Conservation (phyloP, 345 rosid genomes). For the Toxicodendron radicans region DNA sequence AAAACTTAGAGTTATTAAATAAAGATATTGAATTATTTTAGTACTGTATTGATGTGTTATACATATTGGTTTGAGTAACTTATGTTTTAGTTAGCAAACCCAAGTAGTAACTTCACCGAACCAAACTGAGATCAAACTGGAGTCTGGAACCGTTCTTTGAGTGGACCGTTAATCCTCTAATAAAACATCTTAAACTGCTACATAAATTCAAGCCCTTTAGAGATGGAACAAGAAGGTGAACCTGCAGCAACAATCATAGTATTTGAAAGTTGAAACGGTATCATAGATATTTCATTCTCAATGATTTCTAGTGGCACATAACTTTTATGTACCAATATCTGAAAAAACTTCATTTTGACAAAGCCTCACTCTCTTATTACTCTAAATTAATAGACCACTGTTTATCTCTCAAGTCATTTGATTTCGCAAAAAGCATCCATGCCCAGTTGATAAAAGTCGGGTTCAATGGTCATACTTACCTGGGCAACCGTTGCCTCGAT, state of each 20-base stretch:
- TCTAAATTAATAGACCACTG: constrained; percentile 47
- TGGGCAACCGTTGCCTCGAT: constrained; percentile 71
- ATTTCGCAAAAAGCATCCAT: constrained; percentile 42
- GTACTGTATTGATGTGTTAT: no score
- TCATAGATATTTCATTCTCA: not conserved
- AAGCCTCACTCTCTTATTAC: constrained; percentile 34
- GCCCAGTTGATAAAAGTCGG: constrained; percentile 65
- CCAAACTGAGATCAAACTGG: no score
- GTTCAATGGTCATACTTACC: constrained; percentile 43
- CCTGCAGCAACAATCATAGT: not conserved
- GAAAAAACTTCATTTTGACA: constrained; percentile 39
- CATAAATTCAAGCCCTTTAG: no score
- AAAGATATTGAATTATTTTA: no score
- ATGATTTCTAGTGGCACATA: constrained; percentile 8
- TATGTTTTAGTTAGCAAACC: no score
- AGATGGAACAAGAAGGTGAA: not conserved
- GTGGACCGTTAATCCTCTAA: no score
- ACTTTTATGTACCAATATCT: constrained; percentile 45
- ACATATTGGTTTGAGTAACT: no score
- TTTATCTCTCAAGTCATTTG: constrained; percentile 36
- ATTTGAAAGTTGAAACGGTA: not conserved
- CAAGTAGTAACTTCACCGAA: no score
- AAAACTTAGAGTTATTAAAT: no score
- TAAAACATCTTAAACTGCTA: no score
- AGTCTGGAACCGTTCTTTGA: no score